These are phyloP conservation scores for Sporothrix phasma DNA, from an alignment of 2,329 filamentous ascomycete genomes.

Conservation along the genomic window DNA sequence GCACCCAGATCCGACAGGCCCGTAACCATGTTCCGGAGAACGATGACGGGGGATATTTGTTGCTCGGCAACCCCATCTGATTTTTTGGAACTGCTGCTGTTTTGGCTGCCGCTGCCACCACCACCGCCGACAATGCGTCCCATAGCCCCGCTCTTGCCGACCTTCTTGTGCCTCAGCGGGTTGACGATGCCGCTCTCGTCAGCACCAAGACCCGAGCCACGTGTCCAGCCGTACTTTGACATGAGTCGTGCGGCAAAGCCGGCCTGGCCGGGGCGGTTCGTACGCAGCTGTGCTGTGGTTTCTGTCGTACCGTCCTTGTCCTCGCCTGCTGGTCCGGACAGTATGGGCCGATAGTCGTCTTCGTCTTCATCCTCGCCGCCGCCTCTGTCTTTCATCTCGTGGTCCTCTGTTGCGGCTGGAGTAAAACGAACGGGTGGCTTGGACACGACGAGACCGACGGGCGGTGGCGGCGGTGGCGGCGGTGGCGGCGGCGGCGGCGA, in stretches of 20 bases:
- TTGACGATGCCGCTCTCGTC: slow-evolving; percentile 74
- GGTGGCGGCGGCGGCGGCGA: not conserved
- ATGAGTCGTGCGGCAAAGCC: slow-evolving; percentile 83
- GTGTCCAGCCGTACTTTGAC: slow-evolving; percentile 87
- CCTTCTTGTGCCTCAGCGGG: slow-evolving; percentile 77
- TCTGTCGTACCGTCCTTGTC: not conserved
- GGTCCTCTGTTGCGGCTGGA: slow-evolving; percentile 27
- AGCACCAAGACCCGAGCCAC: slow-evolving; percentile 79
- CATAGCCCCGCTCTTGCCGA: slow-evolving; percentile 65
- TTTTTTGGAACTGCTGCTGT: slow-evolving; percentile 37
- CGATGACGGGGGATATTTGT: slow-evolving; percentile 68
- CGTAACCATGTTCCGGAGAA: slow-evolving; percentile 76
- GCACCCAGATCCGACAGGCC: slow-evolving; percentile 64
- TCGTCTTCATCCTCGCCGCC: slow-evolving; percentile 1
- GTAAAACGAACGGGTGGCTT: slow-evolving; percentile 66
- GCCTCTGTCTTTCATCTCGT: slow-evolving; percentile 16
- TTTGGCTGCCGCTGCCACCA: slow-evolving; percentile 23
- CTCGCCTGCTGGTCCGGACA: slow-evolving; percentile 18
- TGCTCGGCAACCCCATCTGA: not conserved
- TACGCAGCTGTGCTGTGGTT: slow-evolving; percentile 28
- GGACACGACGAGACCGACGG: slow-evolving; percentile 54
- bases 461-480: slow-evolving; percentile 8
- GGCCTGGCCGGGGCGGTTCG: slow-evolving; percentile 64
- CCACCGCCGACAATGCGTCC: slow-evolving; percentile 66
- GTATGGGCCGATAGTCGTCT: slow-evolving; percentile 23